Base-by-base conservation (phyloP, 2,329 filamentous ascomycete genomes). In the Nemania sp. region DNA sequence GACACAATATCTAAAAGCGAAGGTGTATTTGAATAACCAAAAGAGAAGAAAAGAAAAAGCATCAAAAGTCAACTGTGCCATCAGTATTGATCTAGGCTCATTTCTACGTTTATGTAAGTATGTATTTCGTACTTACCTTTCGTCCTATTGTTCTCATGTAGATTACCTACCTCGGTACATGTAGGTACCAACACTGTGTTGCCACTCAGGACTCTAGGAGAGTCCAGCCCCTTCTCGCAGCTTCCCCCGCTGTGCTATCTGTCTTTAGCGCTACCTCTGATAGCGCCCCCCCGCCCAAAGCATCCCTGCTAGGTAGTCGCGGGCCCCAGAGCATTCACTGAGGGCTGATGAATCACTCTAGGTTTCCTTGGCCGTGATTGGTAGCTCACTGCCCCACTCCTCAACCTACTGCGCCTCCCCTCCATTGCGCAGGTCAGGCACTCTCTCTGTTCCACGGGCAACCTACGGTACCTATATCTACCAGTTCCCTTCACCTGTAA, bases 291-390 rank as follows among this genome's bases (percentile, higher is more conserved):
- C 49, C 25, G 25, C 25, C 25, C 25, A 7, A 10, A 43, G 34
- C 13, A 56, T 55, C 54, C 60, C 53, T 46, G 54, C 46, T 46
- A 40, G 42, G n/a, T n/a, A n/a, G n/a, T n/a, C n/a, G n/a, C n/a
- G n/a, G n/a, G n/a, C n/a, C 21, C 39, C 20, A 43, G 34, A 45
- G 29, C 5, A 34, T 35, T 48, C 54, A 53, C 34, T 54, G 13
- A 32, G 60, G 58, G 59, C 64, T 66, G 65, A 71, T 72, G 69
- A 72, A 68, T 72, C 69, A 72, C 66, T 40, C 59, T 42, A 39
- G 13, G 2, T 37, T 57, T 40, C 7, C 47, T 50, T 21, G 15
- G 15, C 57, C 46, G 18, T 68, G 57, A 71, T 71, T 72, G 70
- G 70, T 29, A 29, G 25, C 25, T 29, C 17, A 42, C 5, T 15